These are phyloP conservation scores for Aspergillus affinis DNA, from an alignment of 495 filamentous ascomycete species.

Conservation along the genomic window DNA sequence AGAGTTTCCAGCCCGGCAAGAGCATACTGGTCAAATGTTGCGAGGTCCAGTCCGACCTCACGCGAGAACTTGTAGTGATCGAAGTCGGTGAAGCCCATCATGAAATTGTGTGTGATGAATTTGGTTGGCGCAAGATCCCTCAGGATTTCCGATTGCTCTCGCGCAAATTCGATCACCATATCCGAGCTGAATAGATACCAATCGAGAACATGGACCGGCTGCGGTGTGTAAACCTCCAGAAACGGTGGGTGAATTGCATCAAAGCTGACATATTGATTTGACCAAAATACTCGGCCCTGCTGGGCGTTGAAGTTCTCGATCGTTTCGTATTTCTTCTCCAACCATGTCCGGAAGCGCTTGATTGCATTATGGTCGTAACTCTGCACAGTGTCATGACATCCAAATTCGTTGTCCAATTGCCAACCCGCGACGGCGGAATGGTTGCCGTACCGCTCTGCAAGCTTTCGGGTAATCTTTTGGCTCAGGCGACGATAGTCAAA, in stretches of 20 bases:
- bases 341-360: not conserved
- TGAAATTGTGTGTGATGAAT: not conserved
- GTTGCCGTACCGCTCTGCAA: not conserved
- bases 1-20: not conserved
- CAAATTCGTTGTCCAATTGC: not conserved
- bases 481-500: not conserved
- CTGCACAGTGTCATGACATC: not conserved
- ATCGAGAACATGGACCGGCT: not conserved
- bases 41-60: not conserved
- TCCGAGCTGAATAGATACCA: not conserved
- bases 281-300: not conserved
- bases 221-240: not conserved
- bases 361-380: not conserved
- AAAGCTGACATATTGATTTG: not conserved
- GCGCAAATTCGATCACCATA: not conserved
- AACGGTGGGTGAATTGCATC: not conserved
- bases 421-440: not conserved
- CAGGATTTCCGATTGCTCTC: not conserved
- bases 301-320: not conserved
- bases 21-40: not conserved
- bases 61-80: not conserved
- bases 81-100: not conserved
- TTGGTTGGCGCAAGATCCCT: not conserved
- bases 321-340: not conserved
- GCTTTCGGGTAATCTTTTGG: not conserved